Conservation (phyloP, 345 rosid genomes). For the Pseudoturritis turrita region DNA sequence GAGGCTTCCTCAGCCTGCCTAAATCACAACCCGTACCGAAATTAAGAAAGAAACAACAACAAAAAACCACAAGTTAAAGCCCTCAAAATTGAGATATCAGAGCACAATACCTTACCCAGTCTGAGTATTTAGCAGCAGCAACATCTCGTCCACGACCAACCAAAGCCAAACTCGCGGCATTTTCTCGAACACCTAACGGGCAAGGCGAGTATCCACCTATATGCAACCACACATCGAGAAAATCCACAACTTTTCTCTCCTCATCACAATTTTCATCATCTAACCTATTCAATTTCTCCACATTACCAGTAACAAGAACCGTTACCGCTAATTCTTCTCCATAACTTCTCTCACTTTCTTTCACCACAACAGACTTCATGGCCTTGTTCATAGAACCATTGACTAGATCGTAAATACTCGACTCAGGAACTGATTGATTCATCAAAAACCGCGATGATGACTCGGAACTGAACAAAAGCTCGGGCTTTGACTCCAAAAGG, state of each 20-base stretch:
- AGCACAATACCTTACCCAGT: slow-evolving; percentile 74
- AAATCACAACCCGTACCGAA: slow-evolving; percentile 19
- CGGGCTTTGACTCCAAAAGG: slow-evolving; percentile 44
- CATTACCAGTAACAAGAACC: slow-evolving; percentile 59
- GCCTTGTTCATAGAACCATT: slow-evolving; percentile 41
- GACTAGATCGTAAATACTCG: slow-evolving; percentile 39
- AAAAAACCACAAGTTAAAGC: background rate
- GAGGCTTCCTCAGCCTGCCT: slow-evolving; percentile 64
- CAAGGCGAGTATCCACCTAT: slow-evolving; percentile 51
- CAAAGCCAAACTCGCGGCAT: slow-evolving; percentile 69
- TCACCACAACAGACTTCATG: slow-evolving; percentile 39
- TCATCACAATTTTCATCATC: slow-evolving; percentile 1
- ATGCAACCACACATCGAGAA: slow-evolving; percentile 60
- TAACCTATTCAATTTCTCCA: slow-evolving; percentile 33
- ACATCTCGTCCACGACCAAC: slow-evolving; percentile 66
- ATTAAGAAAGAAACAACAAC: slow-evolving; percentile 11
- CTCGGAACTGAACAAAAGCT: slow-evolving; percentile 32
- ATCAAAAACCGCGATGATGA: slow-evolving; percentile 10
- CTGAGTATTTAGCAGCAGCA: slow-evolving; percentile 76
- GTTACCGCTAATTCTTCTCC: slow-evolving; percentile 75
- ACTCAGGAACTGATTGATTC: slow-evolving; percentile 35
- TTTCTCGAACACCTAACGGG: slow-evolving; percentile 46
- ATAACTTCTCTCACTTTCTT: slow-evolving; percentile 32
- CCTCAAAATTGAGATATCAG: background rate
- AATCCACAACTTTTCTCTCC: slow-evolving; percentile 23